A percentile compares a stretch with the other conserved stretches of the same genome.
Conservation (phyloP, 2,329 filamentous ascomycete species). For the Alternaria rosae region DNA sequence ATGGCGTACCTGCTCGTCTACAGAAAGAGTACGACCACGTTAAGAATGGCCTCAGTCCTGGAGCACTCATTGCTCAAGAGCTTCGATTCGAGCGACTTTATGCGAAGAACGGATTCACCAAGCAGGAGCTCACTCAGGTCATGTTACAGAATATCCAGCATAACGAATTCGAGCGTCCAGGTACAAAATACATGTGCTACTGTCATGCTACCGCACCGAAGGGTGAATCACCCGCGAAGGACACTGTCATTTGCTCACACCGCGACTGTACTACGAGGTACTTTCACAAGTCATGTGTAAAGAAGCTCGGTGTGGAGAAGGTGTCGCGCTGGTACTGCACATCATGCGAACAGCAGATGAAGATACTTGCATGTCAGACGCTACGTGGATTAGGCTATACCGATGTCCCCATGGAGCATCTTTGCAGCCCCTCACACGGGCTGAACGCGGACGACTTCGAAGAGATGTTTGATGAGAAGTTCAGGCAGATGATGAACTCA, state of each 20-base stretch:
- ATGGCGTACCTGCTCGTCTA: constrained; percentile 19
- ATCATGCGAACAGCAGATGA: constrained; percentile 29
- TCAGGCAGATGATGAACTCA: background rate
- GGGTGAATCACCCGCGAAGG: background rate
- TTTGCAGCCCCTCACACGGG: background rate
- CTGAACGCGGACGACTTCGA: background rate
- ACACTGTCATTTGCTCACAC: constrained; percentile 26
- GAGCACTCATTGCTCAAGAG: constrained; percentile 27
- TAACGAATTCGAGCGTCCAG: background rate
- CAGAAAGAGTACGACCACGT: constrained; percentile 19
- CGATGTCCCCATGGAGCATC: constrained; percentile 3
- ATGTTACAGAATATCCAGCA: constrained; percentile 16
- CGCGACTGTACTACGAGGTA: constrained; percentile 19
- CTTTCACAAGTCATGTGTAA: constrained; percentile 36
- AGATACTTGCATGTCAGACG: constrained; percentile 10
- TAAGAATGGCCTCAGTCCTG: constrained; percentile 12
- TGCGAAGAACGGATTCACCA: constrained; percentile 19
- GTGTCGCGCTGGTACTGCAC: constrained; percentile 38
- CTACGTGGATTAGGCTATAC: constrained; percentile 11
- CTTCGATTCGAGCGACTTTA: constrained; percentile 20
- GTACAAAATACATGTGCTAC: constrained; percentile 26
- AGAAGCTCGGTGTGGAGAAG: constrained; percentile 24
- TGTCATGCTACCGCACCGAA: constrained; percentile 16
- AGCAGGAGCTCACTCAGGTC: constrained; percentile 6
- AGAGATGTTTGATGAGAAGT: background rate